Conservation (phyloP, 2,329 filamentous ascomycete species). For the Aspergillus flavus region DNA sequence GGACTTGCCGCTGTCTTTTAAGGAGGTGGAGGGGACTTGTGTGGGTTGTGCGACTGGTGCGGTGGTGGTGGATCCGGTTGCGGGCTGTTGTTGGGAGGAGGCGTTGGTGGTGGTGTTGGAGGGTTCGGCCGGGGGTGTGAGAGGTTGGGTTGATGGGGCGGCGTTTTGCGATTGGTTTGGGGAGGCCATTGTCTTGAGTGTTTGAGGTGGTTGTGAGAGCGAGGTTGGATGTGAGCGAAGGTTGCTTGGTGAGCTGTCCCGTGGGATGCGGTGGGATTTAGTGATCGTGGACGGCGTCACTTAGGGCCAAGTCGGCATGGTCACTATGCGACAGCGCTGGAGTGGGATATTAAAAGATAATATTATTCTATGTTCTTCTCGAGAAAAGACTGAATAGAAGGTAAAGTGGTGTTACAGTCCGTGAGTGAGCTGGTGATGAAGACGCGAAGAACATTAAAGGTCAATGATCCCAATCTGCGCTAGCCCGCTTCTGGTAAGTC, state of each 20-base stretch:
- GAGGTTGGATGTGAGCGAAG: background rate
- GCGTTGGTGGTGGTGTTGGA: slow-evolving; percentile 21
- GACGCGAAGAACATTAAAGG: background rate
- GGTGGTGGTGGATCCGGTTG: slow-evolving; percentile 18
- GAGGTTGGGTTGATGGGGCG: slow-evolving; percentile 38
- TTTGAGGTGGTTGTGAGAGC: background rate
- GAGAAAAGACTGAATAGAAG: background rate
- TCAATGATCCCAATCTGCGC: background rate
- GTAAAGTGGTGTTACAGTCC: background rate
- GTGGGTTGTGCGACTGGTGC: slow-evolving; percentile 33
- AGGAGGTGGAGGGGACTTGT: slow-evolving; percentile 45
- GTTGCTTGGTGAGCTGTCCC: background rate
- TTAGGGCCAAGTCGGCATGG: background rate
- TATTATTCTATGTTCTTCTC: background rate
- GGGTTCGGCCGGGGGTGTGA: slow-evolving; percentile 48
- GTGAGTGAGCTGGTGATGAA: background rate
- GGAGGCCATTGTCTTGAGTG: slow-evolving; percentile 34
- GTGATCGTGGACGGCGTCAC: background rate
- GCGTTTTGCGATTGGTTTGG: slow-evolving; percentile 35
- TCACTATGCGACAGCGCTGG: background rate
- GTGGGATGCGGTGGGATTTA: slow-evolving; percentile 2
- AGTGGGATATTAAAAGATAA: background rate
- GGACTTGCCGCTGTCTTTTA: slow-evolving; percentile 50
- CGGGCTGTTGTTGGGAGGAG: slow-evolving; percentile 23
- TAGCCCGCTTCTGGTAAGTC: background rate